A percentile compares a stretch with the other conserved stretches of the same genome.
Conservation (phyloP, 2,329 filamentous ascomycete species). For the Epichloe elymi region DNA sequence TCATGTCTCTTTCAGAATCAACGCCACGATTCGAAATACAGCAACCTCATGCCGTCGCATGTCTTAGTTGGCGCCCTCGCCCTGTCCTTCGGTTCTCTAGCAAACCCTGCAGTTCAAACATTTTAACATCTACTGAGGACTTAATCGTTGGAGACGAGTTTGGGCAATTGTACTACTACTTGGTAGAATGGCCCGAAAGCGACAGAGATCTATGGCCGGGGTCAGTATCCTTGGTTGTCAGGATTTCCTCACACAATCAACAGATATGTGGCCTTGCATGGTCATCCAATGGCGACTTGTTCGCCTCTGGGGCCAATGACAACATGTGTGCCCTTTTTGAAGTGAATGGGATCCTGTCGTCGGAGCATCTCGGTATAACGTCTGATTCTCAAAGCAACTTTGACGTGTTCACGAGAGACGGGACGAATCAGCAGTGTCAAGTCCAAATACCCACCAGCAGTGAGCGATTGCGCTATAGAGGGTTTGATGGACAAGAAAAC, state of each 20-base stretch:
- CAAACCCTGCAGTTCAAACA: constrained; percentile 31
- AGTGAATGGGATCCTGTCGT: constrained; percentile 40
- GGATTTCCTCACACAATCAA: constrained; percentile 67
- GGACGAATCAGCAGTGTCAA: constrained; percentile 9
- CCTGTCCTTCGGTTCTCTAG: constrained; percentile 37
- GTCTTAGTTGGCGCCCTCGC: constrained; percentile 66
- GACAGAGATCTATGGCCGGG: constrained; percentile 58
- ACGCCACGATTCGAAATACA: constrained; percentile 61
- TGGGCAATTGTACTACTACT: constrained; percentile 78
- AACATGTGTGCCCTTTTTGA: constrained; percentile 79
- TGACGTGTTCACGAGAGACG: background rate
- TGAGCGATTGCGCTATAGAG: background rate
- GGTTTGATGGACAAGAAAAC: background rate
- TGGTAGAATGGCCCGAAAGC: constrained; percentile 74
- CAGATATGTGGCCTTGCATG: constrained; percentile 91
- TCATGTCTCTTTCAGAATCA: constrained; percentile 65
- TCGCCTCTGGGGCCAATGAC: constrained; percentile 88
- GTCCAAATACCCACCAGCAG: background rate
- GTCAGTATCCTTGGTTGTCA: constrained; percentile 61
- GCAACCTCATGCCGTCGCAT: constrained; percentile 62
- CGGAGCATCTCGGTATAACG: constrained; percentile 3
- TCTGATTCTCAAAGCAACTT: background rate
- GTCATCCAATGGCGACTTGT: constrained; percentile 61
- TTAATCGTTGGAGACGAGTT: constrained; percentile 74
- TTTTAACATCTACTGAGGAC: constrained; percentile 59